Conservation (phyloP, 1,139 yeast genomes). For the Geotrichum fermentans region DNA sequence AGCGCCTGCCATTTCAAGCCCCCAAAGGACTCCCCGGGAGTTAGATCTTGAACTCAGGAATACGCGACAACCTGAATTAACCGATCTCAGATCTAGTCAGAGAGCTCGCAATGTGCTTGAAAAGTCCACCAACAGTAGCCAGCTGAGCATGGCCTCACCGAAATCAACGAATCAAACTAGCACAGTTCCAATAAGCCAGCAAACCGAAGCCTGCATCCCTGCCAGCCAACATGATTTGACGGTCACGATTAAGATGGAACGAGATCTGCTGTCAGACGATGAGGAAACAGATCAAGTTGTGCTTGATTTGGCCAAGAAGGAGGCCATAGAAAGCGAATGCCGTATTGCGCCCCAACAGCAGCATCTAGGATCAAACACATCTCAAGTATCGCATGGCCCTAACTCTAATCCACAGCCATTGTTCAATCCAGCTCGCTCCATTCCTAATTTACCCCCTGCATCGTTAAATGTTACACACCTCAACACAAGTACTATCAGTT, state of each 20-base stretch:
- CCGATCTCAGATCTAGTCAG: background rate
- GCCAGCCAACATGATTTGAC: background rate
- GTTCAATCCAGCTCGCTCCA: too few species aligned
- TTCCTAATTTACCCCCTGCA: too few species aligned
- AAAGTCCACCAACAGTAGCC: background rate
- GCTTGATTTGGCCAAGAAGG: background rate
- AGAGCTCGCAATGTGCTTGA: background rate
- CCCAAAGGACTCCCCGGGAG: too few species aligned
- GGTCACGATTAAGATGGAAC: background rate
- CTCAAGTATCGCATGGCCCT: too few species aligned
- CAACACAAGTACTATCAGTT: too few species aligned
- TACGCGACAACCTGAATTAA: background rate
- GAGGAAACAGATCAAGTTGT: background rate
- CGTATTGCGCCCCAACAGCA: too few species aligned
- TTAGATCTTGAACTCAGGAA: too few species aligned
- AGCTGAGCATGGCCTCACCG: background rate
- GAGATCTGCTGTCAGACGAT: background rate
- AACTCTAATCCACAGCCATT: too few species aligned
- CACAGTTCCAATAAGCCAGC: background rate
- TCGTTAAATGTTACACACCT: too few species aligned
- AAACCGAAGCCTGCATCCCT: background rate
- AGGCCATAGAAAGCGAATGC: too few species aligned
- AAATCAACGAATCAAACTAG: background rate
- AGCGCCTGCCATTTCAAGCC: background rate
- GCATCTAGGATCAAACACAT: too few species aligned